A percentile compares a stretch with the other conserved stretches of the same genome.
These are phyloP conservation scores for Raddia guianensis DNA, from an alignment of 176 grass and related monocot genomes.

Conservation along the genomic window DNA sequence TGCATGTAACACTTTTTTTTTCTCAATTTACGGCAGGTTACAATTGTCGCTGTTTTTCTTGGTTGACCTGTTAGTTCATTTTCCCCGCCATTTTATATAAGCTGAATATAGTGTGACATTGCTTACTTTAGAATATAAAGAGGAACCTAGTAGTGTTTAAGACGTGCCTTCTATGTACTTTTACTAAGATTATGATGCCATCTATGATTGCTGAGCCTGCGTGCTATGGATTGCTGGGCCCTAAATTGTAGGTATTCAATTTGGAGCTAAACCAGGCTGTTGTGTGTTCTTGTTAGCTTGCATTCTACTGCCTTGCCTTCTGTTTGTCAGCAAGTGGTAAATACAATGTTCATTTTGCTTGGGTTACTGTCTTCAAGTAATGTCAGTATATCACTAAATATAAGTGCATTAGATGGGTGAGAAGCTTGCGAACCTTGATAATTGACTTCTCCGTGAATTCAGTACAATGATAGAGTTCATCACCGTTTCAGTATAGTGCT, in stretches of 20 bases:
- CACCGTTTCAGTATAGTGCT: constrained; percentile 10
- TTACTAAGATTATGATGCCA: background rate
- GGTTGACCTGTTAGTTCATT: background rate
- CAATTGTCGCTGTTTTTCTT: background rate
- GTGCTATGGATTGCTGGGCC: too few species aligned
- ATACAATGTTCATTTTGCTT: background rate
- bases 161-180: background rate
- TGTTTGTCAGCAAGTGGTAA: background rate
- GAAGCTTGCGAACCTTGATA: too few species aligned
- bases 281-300: background rate
- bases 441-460: background rate
- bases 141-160: background rate
- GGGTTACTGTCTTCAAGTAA: constrained; percentile 3
- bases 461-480: background rate
- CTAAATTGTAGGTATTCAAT: constrained; percentile 6
- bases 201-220: background rate
- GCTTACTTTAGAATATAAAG: background rate
- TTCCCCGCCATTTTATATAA: background rate
- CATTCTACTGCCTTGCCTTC: background rate
- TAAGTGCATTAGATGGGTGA: background rate
- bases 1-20: background rate
- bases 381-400: background rate
- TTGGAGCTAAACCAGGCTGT: background rate
- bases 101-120: constrained; percentile 10
- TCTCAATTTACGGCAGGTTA: background rate